Base-by-base conservation (phyloP, 805 yeast species). In the Wickerhamomyces hampshirensis region DNA sequence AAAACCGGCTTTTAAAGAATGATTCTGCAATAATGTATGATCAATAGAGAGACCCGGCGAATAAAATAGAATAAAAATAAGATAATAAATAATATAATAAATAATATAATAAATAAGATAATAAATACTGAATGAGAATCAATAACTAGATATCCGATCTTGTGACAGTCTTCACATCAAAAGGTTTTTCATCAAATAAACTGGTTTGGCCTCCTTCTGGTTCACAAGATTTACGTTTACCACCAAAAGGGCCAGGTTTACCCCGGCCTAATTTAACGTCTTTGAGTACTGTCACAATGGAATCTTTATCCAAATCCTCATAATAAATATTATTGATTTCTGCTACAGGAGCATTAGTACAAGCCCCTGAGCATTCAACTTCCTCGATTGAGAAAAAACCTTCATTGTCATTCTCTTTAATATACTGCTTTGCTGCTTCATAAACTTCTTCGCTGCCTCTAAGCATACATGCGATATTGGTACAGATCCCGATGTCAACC, bases 341-440 rank as follows among this genome's bases (percentile, higher is more conserved):
- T 37, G 86, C 68, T 86, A 85, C 85, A 36, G 95, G 95, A 6
- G 84, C 95, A 60, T 85, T 85, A 34, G 85, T 88, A 69, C 95
- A 85, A 4, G 95, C 95, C 40, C 95, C 95, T 34, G 84, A 74
- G 64, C 95, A 85, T 65, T 85, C 95, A 44, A 85, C 95, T 61
- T 85, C 95, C 53, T 84, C 85, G 44, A 85, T 65, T 13, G 94
- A 83, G 69, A 85, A 85, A 47, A 80, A 62, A 26, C 77, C 77
- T 15, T 28, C 14, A 63, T 86, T 94, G 11, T 63, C 55, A 23
- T 91, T 81, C 59, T 84, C 78, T 39, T 73, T 67, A 45, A 85
- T 69, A 50, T 75, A 74, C 28, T 65, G 61, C 53, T 73, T 69
- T 39, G 84, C 71, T 24, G 91, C 82, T 34, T 74, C 71, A 75